Base-by-base conservation (phyloP, 257 asterid species). In the Coffea eugenioides region DNA sequence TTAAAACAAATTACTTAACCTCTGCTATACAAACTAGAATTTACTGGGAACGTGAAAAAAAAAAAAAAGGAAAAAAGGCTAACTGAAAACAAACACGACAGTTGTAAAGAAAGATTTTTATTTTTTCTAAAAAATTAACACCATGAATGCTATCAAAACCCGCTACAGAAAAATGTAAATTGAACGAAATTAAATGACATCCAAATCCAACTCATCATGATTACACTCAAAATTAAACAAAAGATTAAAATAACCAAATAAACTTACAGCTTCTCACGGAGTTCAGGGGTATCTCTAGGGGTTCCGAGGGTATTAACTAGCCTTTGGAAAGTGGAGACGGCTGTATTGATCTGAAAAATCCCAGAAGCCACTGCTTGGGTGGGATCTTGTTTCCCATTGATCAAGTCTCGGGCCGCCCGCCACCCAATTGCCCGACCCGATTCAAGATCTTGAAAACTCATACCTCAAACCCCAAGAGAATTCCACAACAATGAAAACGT, bases 371-470 rank as follows among this genome's bases (percentile, higher is more conserved):
- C 94, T 15, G 97, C 98, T 84, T 95, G 98, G 41, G 97, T 90
- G 34, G 80, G 78, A 61, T 78, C 75, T 52, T 69, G 81, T 56
- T 27, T 54, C 69, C 76, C 76, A 78, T 78, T 78, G 2, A 52
- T 34, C 81, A 72, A 81, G 43, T 87, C 96, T 54, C 91, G 6
- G 1, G 41, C 2, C n/a, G 79, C 84, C 59, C 93, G 86, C 56
- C 86, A 61, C 73, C 93, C 94, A 48, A 73, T 77, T 3, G 88
- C 83, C 66, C 96, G 92, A 61, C 99, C 99, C 84, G 98, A 78
- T 90, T 95, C 99, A 23, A 95, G 91, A 90, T 95, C 99, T 73
- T 91, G 98, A 79, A 95, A 93, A 82, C 99, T 95, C 99, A 95
- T 95, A 27, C 72, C 83, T 77, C 66, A 25, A 16, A 15, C 74